Evolutionary conservation across 257 asterid genomes (phyloP).

Genomic region (Forsythia suspensa): DNA sequence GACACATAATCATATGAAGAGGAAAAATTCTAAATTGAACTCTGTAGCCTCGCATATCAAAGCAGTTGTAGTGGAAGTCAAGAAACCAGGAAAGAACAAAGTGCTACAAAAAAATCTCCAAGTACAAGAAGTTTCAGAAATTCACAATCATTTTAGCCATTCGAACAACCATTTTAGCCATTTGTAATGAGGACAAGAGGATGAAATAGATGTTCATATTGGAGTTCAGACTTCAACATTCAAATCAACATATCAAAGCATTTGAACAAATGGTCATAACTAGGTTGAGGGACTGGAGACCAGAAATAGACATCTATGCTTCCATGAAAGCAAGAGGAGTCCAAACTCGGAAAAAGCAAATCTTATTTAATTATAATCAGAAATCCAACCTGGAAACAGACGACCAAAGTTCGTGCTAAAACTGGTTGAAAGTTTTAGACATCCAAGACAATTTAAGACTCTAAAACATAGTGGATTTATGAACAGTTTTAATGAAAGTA

Average conservation of each 20-base stretch:
- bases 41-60: neutral
- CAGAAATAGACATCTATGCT: neutral
- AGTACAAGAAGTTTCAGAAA: neutral
- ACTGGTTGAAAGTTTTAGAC: neutral
- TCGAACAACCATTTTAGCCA: neutral
- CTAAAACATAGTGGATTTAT: neutral
- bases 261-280: too few relatives aligned
- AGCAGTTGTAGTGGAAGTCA: neutral
- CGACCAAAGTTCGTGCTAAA: neutral
- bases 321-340: neutral
- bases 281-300: neutral
- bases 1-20: too few relatives aligned
- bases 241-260: too few relatives aligned
- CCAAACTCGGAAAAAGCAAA: neutral
- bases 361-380: neutral
- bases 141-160: neutral
- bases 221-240: too few relatives aligned
- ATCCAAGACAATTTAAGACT: neutral
- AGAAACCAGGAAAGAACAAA: neutral
- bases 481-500: neutral
- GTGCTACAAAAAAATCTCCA: neutral
- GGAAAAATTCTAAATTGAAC: too few relatives aligned
- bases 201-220: too few relatives aligned
- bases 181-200: neutral
- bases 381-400: neutral